phyloP scores from a whole-genome alignment of 225 moss, liverwort and hornwort genomes.

The Neckera pumila region DNA sequence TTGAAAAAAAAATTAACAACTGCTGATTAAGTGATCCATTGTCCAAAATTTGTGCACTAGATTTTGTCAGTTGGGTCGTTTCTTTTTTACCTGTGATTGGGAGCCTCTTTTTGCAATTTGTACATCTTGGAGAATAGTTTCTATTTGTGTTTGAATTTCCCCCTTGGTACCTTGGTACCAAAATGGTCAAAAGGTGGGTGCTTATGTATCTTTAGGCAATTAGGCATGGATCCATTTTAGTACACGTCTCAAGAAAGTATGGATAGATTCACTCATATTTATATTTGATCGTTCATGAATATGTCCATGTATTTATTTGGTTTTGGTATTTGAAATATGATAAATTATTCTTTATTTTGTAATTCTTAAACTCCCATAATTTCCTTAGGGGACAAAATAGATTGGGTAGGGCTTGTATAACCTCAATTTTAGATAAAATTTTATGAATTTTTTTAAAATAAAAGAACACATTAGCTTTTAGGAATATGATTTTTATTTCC shows the following conservation, averaged over 20 bases:
- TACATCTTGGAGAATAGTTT: not conserved
- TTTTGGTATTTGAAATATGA: not conserved
- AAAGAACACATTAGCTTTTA: fast-evolving
- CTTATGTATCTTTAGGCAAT: not conserved
- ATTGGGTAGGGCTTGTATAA: fast-evolving
- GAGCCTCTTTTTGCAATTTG: not conserved
- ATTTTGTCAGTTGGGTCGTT: not conserved
- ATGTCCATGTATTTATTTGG: not conserved
- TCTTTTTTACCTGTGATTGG: no score
- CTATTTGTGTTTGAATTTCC: not conserved
- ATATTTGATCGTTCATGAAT: not conserved
- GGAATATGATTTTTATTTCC: fast-evolving
- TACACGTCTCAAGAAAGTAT: not conserved
- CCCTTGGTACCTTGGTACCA: not conserved
- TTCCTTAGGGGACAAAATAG: fast-evolving
- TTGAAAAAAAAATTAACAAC: not conserved
- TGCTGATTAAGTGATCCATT: not conserved
- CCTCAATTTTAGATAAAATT: no score
- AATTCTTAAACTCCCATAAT: fast-evolving
- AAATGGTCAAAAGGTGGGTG: not conserved
- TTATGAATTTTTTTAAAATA: not conserved
- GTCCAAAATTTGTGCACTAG: not conserved
- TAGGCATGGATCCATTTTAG: not conserved
- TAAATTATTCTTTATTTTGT: not conserved
- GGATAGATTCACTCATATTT: not conserved